Evolutionary conservation across 805 yeast species (phyloP), one percentile per base, ranked within the genome.

Genomic region (Tetrapisispora fleetii): DNA sequence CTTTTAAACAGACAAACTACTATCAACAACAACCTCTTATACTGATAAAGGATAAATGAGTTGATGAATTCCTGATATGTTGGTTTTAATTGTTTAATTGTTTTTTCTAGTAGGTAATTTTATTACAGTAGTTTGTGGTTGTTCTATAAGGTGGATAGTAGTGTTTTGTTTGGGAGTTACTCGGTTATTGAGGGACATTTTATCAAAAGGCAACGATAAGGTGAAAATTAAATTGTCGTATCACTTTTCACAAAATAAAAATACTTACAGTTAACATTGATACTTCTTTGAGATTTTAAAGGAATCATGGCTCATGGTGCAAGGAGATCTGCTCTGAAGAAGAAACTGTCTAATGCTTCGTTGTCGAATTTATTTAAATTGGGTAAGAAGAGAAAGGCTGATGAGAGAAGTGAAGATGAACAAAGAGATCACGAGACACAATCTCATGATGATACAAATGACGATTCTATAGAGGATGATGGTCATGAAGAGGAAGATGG

Each of bases 351-450:
- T 4, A 52, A 51, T 43, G 54, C 65, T 19, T 64, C 68, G 32
- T 54, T 66, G 37, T 60, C 64, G 11, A 66, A 65, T 40, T 56
- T 66, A 47, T 65, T 65, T 53, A 62, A 65, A 45, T 45, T 60
- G 52, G 54, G 57, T 36, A 52, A 58, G 48, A 61, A 58, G 46
- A 51, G 62, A 46, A 50, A 47, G 14, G 52, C 50, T 43, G 56
- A 58, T 17, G 58, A 50, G 17, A 55, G 50, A 1, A 57, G 52
- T 13, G 59, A 73, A 51, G 55, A 56, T 6, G 40, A 36, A 3
- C n/a, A 38, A 22, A 13, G 8, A 37, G 37, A 35, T n/a, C 22
- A 37, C 17, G 11, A 37, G 18, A 18, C 24, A 19, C 11, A 17
- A 8, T 8, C 11, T 40, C 21, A 22, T 36, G 38, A 36, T 14